A percentile compares a stretch with the other conserved stretches of the same genome.
Evolutionary conservation across 164 flowering plant species (phyloP).

Genomic region (Tetrastigma voinierianum): DNA sequence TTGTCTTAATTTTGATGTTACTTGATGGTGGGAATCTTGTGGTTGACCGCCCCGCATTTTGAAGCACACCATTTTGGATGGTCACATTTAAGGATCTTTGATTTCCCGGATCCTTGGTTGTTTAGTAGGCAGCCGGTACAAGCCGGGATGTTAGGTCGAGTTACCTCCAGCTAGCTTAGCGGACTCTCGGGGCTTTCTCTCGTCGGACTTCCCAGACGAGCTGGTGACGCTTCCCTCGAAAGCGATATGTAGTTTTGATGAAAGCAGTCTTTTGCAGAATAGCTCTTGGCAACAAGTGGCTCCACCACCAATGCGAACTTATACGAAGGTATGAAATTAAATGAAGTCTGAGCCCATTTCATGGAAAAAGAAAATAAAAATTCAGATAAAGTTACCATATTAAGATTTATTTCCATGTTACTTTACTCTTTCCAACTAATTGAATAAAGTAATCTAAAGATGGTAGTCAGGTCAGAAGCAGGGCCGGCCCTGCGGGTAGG

Average conservation of each 20-base stretch:
- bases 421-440: no score
- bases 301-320: no score
- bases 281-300: no score
- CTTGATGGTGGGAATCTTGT: constrained; percentile 53
- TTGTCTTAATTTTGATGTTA: constrained; percentile 50
- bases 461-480: no score
- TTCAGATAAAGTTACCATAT: no score
- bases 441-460: no score
- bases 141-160: constrained; percentile 90
- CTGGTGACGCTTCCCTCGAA: constrained; percentile 83
- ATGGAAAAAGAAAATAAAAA: no score
- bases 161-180: constrained; percentile 75
- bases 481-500: no score
- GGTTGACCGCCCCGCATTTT: constrained; percentile 71
- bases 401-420: no score
- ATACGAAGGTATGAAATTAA: no score
- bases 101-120: constrained; percentile 61
- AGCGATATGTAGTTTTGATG: constrained; percentile 80
- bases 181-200: constrained; percentile 76
- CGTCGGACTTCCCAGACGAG: constrained; percentile 66
- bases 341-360: no score
- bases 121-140: constrained; percentile 52
- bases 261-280: constrained; percentile 55
- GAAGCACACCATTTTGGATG: constrained; percentile 61
- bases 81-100: constrained; percentile 44